Evolutionary conservation across 768 basidiomycete species (phyloP).

Genomic region (Cyclocybe aegerita): DNA sequence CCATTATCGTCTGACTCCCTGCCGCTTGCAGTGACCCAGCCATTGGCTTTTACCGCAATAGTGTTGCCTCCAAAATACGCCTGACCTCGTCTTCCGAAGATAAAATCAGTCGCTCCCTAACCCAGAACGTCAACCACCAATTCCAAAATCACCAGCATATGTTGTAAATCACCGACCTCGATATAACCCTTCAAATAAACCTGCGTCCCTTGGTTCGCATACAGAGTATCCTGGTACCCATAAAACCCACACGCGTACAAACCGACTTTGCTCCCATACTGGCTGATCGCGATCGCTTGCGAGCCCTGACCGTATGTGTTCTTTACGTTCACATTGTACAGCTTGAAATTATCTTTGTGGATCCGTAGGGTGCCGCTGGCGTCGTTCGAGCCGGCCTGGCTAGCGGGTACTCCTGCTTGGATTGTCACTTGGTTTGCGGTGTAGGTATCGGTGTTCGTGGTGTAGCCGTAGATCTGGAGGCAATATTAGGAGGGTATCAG

Average conservation of each 20-base stretch:
- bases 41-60: slow-evolving; percentile 41
- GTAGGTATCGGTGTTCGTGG: slow-evolving; percentile 37
- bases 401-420: slow-evolving; percentile 33
- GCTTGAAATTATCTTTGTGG: slow-evolving; percentile 44
- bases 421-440: slow-evolving; percentile 39
- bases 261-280: slow-evolving; percentile 45
- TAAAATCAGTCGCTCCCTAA: slow-evolving; percentile 52
- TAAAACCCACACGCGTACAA: slow-evolving; percentile 46
- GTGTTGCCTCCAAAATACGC: slow-evolving; percentile 52
- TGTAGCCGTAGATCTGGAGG: slow-evolving; percentile 43
- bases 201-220: slow-evolving; percentile 46
- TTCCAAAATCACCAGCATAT: not conserved
- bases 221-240: slow-evolving; percentile 49
- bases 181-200: slow-evolving; percentile 49
- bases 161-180: slow-evolving; percentile 27
- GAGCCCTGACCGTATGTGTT: slow-evolving; percentile 44
- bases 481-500: not conserved
- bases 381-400: slow-evolving; percentile 42
- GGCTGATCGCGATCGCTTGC: slow-evolving; percentile 51
- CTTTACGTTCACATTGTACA: slow-evolving; percentile 52
- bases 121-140: not conserved
- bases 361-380: slow-evolving; percentile 47
- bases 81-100: slow-evolving; percentile 43
- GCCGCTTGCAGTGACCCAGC: slow-evolving; percentile 50
- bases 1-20: slow-evolving; percentile 41